A percentile compares a stretch with the other conserved stretches of the same genome.
Conservation (phyloP, 495 filamentous ascomycete species). For the Articulospora tetracladia region DNA sequence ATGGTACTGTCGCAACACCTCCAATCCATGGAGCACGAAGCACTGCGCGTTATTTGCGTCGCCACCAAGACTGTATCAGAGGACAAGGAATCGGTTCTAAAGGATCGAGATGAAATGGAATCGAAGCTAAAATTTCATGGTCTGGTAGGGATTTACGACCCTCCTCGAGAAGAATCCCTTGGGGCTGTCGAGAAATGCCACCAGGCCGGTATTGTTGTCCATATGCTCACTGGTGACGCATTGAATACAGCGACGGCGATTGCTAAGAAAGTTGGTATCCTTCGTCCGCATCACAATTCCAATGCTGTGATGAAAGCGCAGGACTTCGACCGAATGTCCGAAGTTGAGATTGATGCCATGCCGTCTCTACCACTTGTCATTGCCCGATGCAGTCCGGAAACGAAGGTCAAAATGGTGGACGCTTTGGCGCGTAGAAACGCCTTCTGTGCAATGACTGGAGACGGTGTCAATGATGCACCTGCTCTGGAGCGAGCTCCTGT, state of each 20-base stretch:
- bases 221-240: conserved; percentile 93
- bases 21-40: conserved; percentile 50
- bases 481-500: conserved; percentile 85
- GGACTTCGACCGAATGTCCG: conserved; percentile 66
- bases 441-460: conserved; percentile 87
- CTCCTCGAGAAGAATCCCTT: conserved; percentile 67
- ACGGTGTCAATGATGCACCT: conserved; percentile 89
- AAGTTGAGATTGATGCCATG: conserved; percentile 60
- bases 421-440: conserved; percentile 75
- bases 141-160: conserved; percentile 74
- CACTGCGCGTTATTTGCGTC: conserved; percentile 54
- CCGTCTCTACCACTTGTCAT: conserved; percentile 79
- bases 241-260: conserved; percentile 82
- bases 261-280: conserved; percentile 80
- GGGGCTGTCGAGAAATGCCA: conserved; percentile 75
- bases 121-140: conserved; percentile 45
- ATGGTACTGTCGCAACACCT: conserved; percentile 36
- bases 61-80: conserved; percentile 48
- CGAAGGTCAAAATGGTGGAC: conserved; percentile 58
- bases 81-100: conserved; percentile 50
- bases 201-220: conserved; percentile 75
- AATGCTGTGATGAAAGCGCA: conserved; percentile 65
- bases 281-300: conserved; percentile 37
- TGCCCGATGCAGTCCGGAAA: conserved; percentile 54
- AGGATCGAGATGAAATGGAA: not conserved